Evolutionary conservation across 805 yeast genomes (phyloP), one percentile per base, ranked within the genome.

Genomic region (Isabelozyma pseudorhagii): DNA sequence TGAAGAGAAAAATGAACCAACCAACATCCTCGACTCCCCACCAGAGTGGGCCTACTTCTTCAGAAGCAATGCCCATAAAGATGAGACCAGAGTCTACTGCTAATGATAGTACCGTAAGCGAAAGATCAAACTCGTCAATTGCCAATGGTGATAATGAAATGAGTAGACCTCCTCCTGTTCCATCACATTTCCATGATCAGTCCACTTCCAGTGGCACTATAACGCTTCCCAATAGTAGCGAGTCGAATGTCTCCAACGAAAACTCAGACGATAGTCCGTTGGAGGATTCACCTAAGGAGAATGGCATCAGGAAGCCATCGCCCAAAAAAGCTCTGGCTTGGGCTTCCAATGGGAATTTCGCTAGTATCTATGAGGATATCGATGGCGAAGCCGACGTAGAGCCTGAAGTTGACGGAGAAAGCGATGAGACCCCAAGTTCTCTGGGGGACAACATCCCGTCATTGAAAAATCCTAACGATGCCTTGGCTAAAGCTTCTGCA

Each of bases 1-100:
- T 62, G 52, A 63, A 55, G 48, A 50, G 59, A 28, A 62, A 61
- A 44, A 45, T 44, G 8, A 56, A 53, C 38, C 51, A 54, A 28
- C 5, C 44, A 5, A 46, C 40, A 5, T 31, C n/a, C 13, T 38
- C 18, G 2, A 38, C 48, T 15, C 47, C 54, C 29, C 61, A 51
- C 44, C 55, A 54, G 31, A 60, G 57, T 40, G 68, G 61, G 1
- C 44, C 57, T n/a, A 50, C 46, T 14, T 64, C 67, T 3, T 38
- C 58, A 8, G 59, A 54, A 8, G 59, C 64, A 3, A 49, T 56
- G n/a, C 59, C 60, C 2, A 41, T 54, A 38, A 46, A 46, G 14
- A 17, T 40, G n/a, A 31, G n/a, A 13, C n/a, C 36, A 31, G 36
- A 31, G 4, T 13, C 36, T 9, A 31, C 10, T 6, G 34, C 36